Conservation (phyloP, 1,284 basidiomycete genomes). For the Cryptococcus neoformans region DNA sequence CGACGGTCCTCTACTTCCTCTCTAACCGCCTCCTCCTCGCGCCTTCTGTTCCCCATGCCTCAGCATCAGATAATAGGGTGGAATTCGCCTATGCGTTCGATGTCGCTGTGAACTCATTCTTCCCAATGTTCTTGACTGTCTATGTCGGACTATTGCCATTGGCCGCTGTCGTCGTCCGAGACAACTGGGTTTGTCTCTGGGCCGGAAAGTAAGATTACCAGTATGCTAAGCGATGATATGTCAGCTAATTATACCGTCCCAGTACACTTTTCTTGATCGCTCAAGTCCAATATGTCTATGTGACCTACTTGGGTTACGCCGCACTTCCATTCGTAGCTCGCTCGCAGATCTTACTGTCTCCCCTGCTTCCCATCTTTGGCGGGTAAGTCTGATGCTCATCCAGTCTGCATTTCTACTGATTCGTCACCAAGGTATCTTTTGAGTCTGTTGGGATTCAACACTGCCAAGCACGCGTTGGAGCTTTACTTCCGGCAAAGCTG, state of each 20-base stretch:
- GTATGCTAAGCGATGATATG: background rate
- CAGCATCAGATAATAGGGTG: constrained; percentile 66
- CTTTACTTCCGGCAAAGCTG: constrained; percentile 65
- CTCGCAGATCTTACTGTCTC: constrained; percentile 78
- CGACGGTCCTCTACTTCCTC: constrained; percentile 76
- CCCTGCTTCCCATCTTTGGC: constrained; percentile 75
- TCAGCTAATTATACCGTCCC: background rate
- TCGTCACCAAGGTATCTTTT: constrained; percentile 59
- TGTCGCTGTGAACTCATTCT: constrained; percentile 92
- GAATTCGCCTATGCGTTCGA: constrained; percentile 95
- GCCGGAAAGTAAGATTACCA: constrained; percentile 65
- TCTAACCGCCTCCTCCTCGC: constrained; percentile 70
- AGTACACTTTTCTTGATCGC: constrained; percentile 78
- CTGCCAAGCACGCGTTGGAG: constrained; percentile 70
- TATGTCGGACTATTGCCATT: constrained; percentile 82
- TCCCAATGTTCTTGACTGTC: constrained; percentile 82
- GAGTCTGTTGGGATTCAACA: constrained; percentile 83
- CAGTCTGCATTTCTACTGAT: background rate
- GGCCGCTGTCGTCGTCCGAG: constrained; percentile 71
- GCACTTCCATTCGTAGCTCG: constrained; percentile 89
- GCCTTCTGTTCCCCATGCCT: constrained; percentile 60
- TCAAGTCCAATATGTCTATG: constrained; percentile 82
- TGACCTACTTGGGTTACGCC: constrained; percentile 79
- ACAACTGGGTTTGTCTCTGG: constrained; percentile 87
- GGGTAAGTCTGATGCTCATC: constrained; percentile 45